Conservation (phyloP, 805 yeast species). For the Metschnikowia proteae region DNA sequence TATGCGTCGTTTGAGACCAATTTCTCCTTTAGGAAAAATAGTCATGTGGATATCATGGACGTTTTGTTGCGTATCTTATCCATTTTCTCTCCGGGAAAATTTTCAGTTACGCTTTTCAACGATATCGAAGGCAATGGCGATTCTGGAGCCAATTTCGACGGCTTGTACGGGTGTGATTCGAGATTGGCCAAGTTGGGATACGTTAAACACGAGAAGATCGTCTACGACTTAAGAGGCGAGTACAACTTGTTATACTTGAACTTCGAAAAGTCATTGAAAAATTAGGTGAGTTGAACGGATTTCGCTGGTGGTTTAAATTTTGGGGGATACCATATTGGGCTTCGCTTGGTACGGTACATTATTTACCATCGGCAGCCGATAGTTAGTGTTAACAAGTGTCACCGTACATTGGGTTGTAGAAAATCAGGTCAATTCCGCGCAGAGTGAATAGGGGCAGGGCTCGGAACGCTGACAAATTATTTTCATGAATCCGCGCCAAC, state of each 20-base stretch:
- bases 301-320: slow-evolving; percentile 6
- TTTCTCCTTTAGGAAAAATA: slow-evolving; percentile 47
- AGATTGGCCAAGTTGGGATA: slow-evolving; percentile 42
- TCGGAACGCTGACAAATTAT: not conserved
- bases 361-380: not conserved
- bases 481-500: not conserved
- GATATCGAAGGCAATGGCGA: slow-evolving; percentile 13
- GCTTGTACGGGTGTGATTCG: slow-evolving; percentile 12
- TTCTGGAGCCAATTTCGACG: not conserved
- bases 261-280: slow-evolving; percentile 41
- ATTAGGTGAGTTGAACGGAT: not conserved
- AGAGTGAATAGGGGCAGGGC: not conserved
- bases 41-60: slow-evolving; percentile 43
- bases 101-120: slow-evolving; percentile 48
- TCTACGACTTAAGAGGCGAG: slow-evolving; percentile 67
- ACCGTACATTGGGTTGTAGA: no score
- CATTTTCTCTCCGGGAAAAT: slow-evolving; percentile 71
- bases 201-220: slow-evolving; percentile 58
- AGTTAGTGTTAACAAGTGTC: not conserved
- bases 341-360: not conserved
- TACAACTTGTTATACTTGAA: slow-evolving; percentile 70
- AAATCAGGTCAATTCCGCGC: no score
- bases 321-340: slow-evolving; percentile 16
- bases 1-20: slow-evolving; percentile 95
- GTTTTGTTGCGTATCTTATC: slow-evolving; percentile 57